Conservation (phyloP, 2,329 filamentous ascomycete genomes). For the Monosporascus ibericus region DNA sequence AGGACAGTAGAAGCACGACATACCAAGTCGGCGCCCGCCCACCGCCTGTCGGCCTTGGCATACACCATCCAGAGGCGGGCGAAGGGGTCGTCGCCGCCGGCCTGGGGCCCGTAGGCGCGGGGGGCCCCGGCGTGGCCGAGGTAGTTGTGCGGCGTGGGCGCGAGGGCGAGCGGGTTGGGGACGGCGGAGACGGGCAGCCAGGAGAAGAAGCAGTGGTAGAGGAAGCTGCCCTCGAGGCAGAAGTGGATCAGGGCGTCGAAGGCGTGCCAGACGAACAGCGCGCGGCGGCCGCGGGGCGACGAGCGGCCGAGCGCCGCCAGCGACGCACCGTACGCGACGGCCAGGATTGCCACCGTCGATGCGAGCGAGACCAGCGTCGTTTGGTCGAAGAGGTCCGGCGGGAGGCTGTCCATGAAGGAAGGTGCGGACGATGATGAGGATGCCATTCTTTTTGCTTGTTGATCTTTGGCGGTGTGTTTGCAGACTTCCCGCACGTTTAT, state of each 20-base stretch:
- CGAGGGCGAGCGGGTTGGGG: conserved; percentile 30
- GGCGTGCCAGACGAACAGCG: conserved; percentile 90
- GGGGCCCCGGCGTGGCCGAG: conserved; percentile 35
- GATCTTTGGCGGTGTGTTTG: not conserved
- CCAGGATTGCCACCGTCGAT: conserved; percentile 47
- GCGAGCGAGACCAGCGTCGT: conserved; percentile 55
- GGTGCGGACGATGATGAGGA: conserved; percentile 1
- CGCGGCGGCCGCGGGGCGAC: conserved; percentile 53
- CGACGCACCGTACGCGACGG: conserved; percentile 44
- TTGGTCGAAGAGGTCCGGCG: conserved; percentile 52
- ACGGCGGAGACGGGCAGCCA: conserved; percentile 33
- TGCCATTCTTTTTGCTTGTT: not conserved
- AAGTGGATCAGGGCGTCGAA: conserved; percentile 92
- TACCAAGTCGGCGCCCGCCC: conserved; percentile 57
- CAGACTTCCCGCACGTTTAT: not conserved
- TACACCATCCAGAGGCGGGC: conserved; percentile 65
- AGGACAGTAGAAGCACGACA: conserved; percentile 11
- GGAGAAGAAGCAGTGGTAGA: conserved; percentile 89
- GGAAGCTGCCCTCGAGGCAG: conserved; percentile 82
- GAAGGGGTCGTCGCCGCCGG: conserved; percentile 46
- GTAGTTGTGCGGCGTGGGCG: conserved; percentile 47
- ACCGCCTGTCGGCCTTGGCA: conserved; percentile 55
- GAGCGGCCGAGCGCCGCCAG: conserved; percentile 39
- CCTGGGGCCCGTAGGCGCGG: conserved; percentile 52
- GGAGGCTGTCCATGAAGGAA: conserved; percentile 28